Evolutionary conservation across 202 grass and related monocot genomes (phyloP), one percentile per base, ranked within the genome.

Genomic region (Hordeum pubiflorum): DNA sequence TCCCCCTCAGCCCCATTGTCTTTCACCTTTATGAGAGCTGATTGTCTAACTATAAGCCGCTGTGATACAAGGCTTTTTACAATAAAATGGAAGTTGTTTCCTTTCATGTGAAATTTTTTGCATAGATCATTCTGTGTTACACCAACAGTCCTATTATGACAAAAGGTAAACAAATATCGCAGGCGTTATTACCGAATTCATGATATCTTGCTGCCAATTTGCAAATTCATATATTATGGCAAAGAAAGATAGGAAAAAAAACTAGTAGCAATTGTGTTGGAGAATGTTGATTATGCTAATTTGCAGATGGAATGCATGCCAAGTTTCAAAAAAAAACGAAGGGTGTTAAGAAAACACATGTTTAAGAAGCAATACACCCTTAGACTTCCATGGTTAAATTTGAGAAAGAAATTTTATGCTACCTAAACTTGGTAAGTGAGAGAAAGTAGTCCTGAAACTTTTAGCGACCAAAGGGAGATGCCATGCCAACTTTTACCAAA

Each of bases 31-130:
- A 98, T 58, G 7, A 98, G 76, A 69, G 95, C 91, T 71, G 95
- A 91, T 79, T 95, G 95, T 34, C 90, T 87, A 84, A 93, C 86
- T 73, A 98, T 88, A 77, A 98, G 81, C 69, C 69, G 55, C 39
- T 98, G 90, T 31, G 79, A 91, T 79, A 87, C 76, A 58, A 98
- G 92, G 75, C 78, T 86, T 66, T 90, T 94, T 54, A 93, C 92
- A 71, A 98, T 89, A 84, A 94, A 98, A 88, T 92, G 83, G 10
- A 98, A 95, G 83, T 91, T 93, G 78, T 95, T 98, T 79, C 92
- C 95, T 81, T 95, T 94, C 65, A 91, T 93, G 27, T 22, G 46
- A 82, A 94, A 91, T 72, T 60, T 75, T 83, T 95, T 92, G 72
- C 77, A 88, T 36, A 98, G 84, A 50, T 98, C 95, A 71, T 65